Conservation (phyloP, 164 flowering plant genomes). For the Sextonia rubra region DNA sequence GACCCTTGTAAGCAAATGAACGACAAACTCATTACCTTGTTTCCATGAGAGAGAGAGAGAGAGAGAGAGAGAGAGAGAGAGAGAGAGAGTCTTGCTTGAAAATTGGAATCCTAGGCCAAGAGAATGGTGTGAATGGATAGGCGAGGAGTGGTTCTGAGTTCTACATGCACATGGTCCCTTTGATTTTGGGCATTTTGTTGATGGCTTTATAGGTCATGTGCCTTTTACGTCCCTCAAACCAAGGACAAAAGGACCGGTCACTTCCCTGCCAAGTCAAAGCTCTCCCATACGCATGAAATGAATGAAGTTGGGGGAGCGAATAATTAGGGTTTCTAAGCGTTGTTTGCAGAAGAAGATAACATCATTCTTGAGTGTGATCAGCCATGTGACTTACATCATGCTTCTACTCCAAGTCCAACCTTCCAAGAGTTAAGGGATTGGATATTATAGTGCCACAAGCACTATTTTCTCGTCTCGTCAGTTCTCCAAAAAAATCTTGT, state of each 20-base stretch:
- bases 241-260: conserved; percentile 6
- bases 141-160: background rate
- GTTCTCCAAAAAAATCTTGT: background rate
- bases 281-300: conserved; percentile 18
- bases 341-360: conserved; percentile 40
- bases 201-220: background rate
- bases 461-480: background rate
- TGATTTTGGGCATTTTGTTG: no score
- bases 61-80: conserved; percentile 17
- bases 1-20: conserved; percentile 22
- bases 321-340: conserved; percentile 34
- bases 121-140: background rate
- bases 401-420: conserved; percentile 8
- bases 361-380: conserved; percentile 29
- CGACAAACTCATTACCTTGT: conserved; percentile 31
- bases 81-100: background rate
- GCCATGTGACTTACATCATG: conserved; percentile 34
- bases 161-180: background rate
- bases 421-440: background rate
- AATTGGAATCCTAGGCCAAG: conserved; percentile 19
- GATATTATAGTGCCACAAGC: background rate
- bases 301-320: conserved; percentile 13
- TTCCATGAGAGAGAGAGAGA: conserved; percentile 15
- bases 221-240: background rate
- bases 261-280: conserved; percentile 21